Evolutionary conservation across 2,329 filamentous ascomycete species (phyloP), one percentile per base, ranked within the genome.

Genomic region (Geosmithia flava): DNA sequence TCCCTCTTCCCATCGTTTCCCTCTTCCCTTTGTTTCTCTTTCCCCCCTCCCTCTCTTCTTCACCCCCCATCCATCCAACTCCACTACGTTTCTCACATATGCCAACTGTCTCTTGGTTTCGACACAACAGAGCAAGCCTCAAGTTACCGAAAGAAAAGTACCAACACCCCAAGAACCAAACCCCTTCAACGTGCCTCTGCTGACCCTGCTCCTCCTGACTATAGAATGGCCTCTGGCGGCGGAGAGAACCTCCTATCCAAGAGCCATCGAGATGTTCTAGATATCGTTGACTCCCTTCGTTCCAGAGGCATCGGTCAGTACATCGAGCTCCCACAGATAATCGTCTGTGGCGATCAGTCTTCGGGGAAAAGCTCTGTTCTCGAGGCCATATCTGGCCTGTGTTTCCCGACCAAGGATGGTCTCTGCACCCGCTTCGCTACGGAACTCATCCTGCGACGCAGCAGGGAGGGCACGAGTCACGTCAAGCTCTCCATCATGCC

Each of bases 321-420:
- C 50, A 59, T 74, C 16, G 63, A 64, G 15, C 58, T 72, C 0
- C 70, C 70, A 0, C 62, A 72, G 52, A 69, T 73, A 49, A 72
- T 82, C 27, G 77, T 82, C 13, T 77, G 72, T 46, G 79, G 80
- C 2, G 74, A 81, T 49, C 78, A 82, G 53, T 80, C 74, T 0
- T 72, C 74, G 1, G 80, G 80, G 3, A 85, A 85, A 58, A 81
- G 75, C 49, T 82, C 78, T 0, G 76, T 83, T 0, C 69, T 85
- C 0, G 78, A 84, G 54, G 80, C 78, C 1, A 76, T 85, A 40
- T 80, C 80, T 0, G 71, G 76, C 3, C 68, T 84, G 2, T 68
- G 70, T 0, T 84, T 85, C 51, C 79, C 79, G 0, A 64, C 68
- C 8, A 75, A 78, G 20, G 74, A 76, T 47, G 75, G 70, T 39